Base-by-base conservation (phyloP, 352 stramenopile species). In the Pythium rhizo-oryzae region DNA sequence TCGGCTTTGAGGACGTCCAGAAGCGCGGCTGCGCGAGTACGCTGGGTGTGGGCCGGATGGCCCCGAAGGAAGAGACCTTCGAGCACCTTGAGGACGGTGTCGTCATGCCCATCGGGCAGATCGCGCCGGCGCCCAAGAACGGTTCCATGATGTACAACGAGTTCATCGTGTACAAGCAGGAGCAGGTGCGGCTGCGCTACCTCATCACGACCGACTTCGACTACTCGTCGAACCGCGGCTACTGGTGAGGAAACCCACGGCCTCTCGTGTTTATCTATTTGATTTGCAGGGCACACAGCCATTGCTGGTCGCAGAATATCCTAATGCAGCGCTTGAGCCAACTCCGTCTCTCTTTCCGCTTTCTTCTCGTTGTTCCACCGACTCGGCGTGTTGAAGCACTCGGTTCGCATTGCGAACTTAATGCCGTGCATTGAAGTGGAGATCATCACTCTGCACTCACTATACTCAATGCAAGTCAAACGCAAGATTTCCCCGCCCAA, bases 121-220 rank as follows among this genome's bases (percentile, higher is more conserved):
- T 91, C 37, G 74, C 70, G 60, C 75, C 80, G 7, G 67, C 77
- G 19, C 35, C 57, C 18, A 76, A 67, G 11, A 74, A 59, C 21
- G 84, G 78, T 11, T 69, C 67, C 19, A 66, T 90, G 64, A 74
- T 88, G 7, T 90, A 85, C 71, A 90, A 90, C 69, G 84, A 92
- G 62, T 92, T 84, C 59, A 82, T 92, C 52, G 84, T 92, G 51
- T 92, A 90, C 61, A 81, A 81, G 12, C 70, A 78, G 33, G 81
- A 90, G 41, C 84, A 92, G 75, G 81, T 90, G 53, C 81, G 80
- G 41, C 62, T 90, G 67, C 80, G 80, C 28, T 88, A 90, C 67
- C 60, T 88, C 19, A 74, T 90, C 59, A 79, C 70, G 21, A 67
- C 81, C 35, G 78, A 84, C 37, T 87, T 87, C n/a, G 49, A 59